Percentiles rank a stretch among this genome's conserved stretches.
Conservation (phyloP, 148 eudicot genomes). For the Amaranthus cruentus region DNA sequence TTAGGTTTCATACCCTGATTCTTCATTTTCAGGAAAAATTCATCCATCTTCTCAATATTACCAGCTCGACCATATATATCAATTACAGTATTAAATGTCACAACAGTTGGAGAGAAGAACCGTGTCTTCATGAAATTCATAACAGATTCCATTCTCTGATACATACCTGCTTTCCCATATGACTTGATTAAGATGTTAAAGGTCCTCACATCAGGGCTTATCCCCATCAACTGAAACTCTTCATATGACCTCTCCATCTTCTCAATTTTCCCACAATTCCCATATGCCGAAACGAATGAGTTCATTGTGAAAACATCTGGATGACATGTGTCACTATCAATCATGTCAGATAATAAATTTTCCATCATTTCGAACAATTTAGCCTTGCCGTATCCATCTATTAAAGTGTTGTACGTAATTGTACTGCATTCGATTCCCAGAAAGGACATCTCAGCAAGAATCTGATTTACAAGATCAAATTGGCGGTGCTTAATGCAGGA, state of each 20-base stretch:
- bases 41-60: slow-evolving; percentile 57
- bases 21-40: slow-evolving; percentile 77
- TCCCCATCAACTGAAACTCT: slow-evolving; percentile 81
- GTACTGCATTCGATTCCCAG: slow-evolving; percentile 49
- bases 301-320: slow-evolving; percentile 89
- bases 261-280: slow-evolving; percentile 49
- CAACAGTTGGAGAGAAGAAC: slow-evolving; percentile 62
- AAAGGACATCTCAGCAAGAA: slow-evolving; percentile 71
- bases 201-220: slow-evolving; percentile 66
- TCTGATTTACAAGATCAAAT: slow-evolving; percentile 44
- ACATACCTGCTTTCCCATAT: slow-evolving; percentile 70
- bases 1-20: slow-evolving; percentile 88
- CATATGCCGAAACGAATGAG: slow-evolving; percentile 71
- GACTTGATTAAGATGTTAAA: slow-evolving; percentile 78
- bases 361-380: slow-evolving; percentile 65
- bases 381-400: slow-evolving; percentile 93
- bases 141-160: slow-evolving; percentile 62
- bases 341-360: slow-evolving; percentile 52
- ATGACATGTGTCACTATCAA: slow-evolving; percentile 50
- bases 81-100: slow-evolving; percentile 67
- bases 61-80: slow-evolving; percentile 62
- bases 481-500: slow-evolving; percentile 52
- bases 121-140: slow-evolving; percentile 65
- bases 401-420: slow-evolving; percentile 72
- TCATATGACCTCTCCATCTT: slow-evolving; percentile 88